Evolutionary conservation across 176 grass and related monocot species (phyloP).

Genomic region (Juncus effusus): DNA sequence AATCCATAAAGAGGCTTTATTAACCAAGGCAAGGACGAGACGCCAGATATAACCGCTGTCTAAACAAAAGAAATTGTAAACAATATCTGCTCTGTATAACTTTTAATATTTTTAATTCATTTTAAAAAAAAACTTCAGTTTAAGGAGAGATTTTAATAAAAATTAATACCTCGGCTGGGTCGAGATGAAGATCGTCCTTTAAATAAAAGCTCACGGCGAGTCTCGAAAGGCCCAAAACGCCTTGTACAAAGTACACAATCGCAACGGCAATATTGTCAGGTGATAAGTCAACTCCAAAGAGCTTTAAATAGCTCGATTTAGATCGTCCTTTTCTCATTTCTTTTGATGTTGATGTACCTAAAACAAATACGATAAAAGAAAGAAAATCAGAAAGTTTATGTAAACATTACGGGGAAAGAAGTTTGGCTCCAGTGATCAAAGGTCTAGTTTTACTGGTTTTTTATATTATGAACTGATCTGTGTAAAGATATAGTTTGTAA

Average conservation of each 20-base stretch:
- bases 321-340: conserved; percentile 46
- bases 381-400: conserved; percentile 34
- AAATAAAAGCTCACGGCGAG: conserved; percentile 98
- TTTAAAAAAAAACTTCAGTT: too few species aligned
- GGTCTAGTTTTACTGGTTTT: too few species aligned
- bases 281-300: conserved; percentile 81
- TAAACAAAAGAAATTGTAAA: conserved; percentile 45
- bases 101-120: too few species aligned
- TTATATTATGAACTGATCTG: background rate
- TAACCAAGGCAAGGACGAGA: conserved; percentile 91
- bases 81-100: conserved; percentile 31
- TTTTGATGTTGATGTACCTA: conserved; percentile 31
- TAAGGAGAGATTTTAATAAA: conserved; percentile 4
- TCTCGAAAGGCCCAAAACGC: conserved; percentile 89
- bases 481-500: too few species aligned
- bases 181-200: conserved; percentile 93
- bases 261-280: conserved; percentile 95
- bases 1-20: conserved; percentile 97
- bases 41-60: conserved; percentile 96
- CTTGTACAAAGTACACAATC: conserved; percentile 99
- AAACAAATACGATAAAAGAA: conserved; percentile 20
- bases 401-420: background rate
- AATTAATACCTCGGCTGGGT: conserved; percentile 82
- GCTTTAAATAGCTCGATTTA: conserved; percentile 43
- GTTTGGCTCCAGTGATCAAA: too few species aligned